Base-by-base conservation (phyloP, 148 eudicot genomes). In the Dysphania ambrosioides region DNA sequence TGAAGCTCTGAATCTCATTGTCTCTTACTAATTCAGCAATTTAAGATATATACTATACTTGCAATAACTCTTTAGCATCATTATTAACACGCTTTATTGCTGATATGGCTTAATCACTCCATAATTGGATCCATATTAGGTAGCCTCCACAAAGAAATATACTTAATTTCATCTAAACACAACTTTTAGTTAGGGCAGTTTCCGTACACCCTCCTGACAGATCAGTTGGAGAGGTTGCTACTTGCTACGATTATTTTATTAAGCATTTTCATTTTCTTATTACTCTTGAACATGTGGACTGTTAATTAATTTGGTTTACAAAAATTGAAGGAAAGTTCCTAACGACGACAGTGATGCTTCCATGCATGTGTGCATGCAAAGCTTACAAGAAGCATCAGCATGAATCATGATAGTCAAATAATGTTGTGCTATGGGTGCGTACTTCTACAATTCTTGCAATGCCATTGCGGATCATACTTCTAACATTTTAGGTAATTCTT, bases 151-250 rank as follows among this genome's bases (percentile, higher is more conserved):
- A n/a, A n/a, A n/a, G n/a, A n/a, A n/a, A n/a, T n/a, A n/a, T n/a
- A n/a, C n/a, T n/a, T n/a, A n/a, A n/a, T 36, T 36, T 36, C 40
- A 36, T 5, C 40, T 36, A 36, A 36, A 36, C 40, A 5, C 40
- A 36, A 36, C 0, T 4, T 55, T 61, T 6, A 56, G 30, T 34
- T 71, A 34, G 24, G 65, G 74, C 15, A n/a, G 70, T 19, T 74
- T 74, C 77, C 77, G 70, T 74, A 74, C 77, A 74, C 41, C 44
- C 34, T 31, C 56, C 58, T 62, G 63, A 47, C 65, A 21, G 53
- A 49, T 38, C 49, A 66, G 49, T 24, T 63, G 8, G 26, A 19
- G 67, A 2, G 8, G 38, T 62, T 65, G 27, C 26, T 32, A 62
- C 40, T 30, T 63, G 64, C 13, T 58, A 60, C 34, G 35, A 27